Conservation (phyloP, 495 filamentous ascomycete species). For the Lasiosphaeria miniovina region DNA sequence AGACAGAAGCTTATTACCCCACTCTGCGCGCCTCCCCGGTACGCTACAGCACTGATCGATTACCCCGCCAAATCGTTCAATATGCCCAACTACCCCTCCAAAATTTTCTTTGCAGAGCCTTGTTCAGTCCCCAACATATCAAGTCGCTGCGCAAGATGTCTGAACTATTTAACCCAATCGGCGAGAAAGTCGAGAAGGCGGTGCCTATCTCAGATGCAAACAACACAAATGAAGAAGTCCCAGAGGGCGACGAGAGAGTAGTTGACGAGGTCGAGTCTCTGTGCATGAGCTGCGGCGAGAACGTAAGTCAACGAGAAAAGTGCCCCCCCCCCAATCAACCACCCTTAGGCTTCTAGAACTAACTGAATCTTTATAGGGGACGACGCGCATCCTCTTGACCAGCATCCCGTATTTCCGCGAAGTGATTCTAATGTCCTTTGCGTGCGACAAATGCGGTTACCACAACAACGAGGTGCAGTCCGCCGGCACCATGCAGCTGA, state of each 20-base stretch:
- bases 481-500: slow-evolving; percentile 85
- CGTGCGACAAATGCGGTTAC: slow-evolving; percentile 83
- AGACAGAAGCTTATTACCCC: too few relatives aligned
- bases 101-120: slow-evolving; percentile 31
- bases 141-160: slow-evolving; percentile 23
- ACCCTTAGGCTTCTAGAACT: background rate
- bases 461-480: slow-evolving; percentile 89
- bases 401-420: slow-evolving; percentile 95
- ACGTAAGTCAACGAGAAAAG: slow-evolving; percentile 55
- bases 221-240: slow-evolving; percentile 17
- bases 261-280: slow-evolving; percentile 58
- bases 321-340: background rate
- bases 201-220: slow-evolving; percentile 30
- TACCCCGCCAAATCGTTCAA: slow-evolving; percentile 26
- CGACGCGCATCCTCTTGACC: slow-evolving; percentile 79
- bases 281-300: slow-evolving; percentile 59
- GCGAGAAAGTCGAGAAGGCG: slow-evolving; percentile 51
- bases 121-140: background rate
- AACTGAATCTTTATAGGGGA: slow-evolving; percentile 54
- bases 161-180: slow-evolving; percentile 53
- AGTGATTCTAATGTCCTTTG: slow-evolving; percentile 94
- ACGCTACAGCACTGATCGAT: slow-evolving; percentile 20
- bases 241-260: slow-evolving; percentile 49
- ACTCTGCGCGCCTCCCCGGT: background rate
- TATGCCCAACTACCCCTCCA: slow-evolving; percentile 32